Evolutionary conservation across 1,139 yeast species (phyloP).

Genomic region (Eremothecium cymbalariae): DNA sequence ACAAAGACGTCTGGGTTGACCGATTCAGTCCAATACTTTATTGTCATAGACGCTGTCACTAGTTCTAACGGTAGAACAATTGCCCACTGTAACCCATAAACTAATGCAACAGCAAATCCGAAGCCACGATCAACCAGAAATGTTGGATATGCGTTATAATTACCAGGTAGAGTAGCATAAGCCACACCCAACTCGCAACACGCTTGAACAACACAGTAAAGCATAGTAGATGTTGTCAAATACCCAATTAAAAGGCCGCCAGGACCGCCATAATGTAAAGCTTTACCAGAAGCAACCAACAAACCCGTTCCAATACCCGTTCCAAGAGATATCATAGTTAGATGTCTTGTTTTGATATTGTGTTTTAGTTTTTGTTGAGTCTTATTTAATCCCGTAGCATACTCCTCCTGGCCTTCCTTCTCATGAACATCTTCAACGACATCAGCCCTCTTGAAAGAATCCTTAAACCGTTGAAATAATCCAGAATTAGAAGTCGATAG

Average conservation of each 20-base stretch:
- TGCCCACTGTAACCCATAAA: conserved; percentile 73
- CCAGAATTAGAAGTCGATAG: not conserved
- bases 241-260: conserved; percentile 66
- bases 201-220: conserved; percentile 66
- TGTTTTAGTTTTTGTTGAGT: conserved; percentile 33
- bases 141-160: conserved; percentile 60
- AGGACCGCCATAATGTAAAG: conserved; percentile 65
- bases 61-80: conserved; percentile 68
- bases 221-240: conserved; percentile 54
- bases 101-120: conserved; percentile 77
- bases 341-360: conserved; percentile 42
- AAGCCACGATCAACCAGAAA: conserved; percentile 63
- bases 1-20: conserved; percentile 59
- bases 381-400: not conserved
- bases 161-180: conserved; percentile 66
- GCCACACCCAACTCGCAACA: conserved; percentile 75
- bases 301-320: conserved; percentile 78
- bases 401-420: not conserved
- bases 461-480: conserved; percentile 29
- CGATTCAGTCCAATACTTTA: conserved; percentile 52
- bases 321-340: conserved; percentile 69
- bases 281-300: conserved; percentile 62
- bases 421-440: not conserved
- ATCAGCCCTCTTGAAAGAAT: conserved; percentile 33
- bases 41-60: conserved; percentile 65